phyloP scores from a whole-genome alignment of 192 early-diverging fungal genomes.

The Coemansia sp. region DNA sequence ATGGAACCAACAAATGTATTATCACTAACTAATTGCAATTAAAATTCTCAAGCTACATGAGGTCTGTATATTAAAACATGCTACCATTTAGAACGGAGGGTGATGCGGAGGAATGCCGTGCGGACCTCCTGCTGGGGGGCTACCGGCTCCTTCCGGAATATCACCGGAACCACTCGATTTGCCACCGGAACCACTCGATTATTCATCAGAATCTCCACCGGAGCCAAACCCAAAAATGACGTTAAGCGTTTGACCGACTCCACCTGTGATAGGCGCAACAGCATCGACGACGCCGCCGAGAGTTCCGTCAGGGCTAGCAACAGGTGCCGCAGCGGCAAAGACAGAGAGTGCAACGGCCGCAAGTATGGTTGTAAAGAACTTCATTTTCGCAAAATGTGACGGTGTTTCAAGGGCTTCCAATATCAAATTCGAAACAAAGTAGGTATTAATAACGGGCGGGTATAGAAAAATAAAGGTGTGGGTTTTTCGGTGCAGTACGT shows the following conservation, averaged over 20 bases:
- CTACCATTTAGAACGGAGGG: not conserved
- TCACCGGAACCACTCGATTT: not conserved
- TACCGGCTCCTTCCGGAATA: not conserved
- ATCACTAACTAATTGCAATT: not conserved
- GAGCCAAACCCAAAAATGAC: conserved; percentile 6
- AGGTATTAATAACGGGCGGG: no score
- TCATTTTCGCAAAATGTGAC: not conserved
- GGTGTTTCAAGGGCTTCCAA: not conserved
- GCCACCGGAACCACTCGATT: not conserved
- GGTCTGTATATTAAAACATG: no score
- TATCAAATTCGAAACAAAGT: not conserved
- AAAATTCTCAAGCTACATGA: not conserved
- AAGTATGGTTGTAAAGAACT: conserved; percentile 3
- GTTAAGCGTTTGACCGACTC: conserved; percentile 14
- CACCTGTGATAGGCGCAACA: conserved; percentile 18
- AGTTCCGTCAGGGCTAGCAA: conserved; percentile 10
- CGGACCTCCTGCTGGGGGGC: no score
- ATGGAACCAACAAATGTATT: not conserved
- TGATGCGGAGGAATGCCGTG: not conserved
- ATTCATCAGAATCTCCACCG: not conserved
- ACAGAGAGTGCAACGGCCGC: not conserved
- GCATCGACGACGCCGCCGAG: conserved; percentile 25
- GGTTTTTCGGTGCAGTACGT: no score
- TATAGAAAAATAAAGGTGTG: no score
- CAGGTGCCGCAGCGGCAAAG: conserved; percentile 11